Conservation (phyloP, 306 rosid species). For the Castanea mollissima region DNA sequence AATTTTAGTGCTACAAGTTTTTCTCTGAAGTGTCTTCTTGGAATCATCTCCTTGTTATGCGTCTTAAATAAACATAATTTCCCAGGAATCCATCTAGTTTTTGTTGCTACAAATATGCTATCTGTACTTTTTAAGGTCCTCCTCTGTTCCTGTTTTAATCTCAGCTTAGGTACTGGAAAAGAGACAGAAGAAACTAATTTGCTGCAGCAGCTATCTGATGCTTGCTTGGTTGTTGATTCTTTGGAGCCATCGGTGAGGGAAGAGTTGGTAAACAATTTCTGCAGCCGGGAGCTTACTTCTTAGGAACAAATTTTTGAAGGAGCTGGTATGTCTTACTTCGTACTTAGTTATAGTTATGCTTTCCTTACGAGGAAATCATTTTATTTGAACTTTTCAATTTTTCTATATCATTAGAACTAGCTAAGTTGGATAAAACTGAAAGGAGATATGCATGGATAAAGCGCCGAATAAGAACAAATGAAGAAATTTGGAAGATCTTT, state of each 20-base stretch:
- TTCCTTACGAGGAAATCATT: slow-evolving; percentile 10
- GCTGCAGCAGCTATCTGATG: slow-evolving; percentile 89
- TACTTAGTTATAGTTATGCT: slow-evolving; percentile 19
- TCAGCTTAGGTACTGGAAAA: slow-evolving; percentile 99
- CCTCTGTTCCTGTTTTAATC: slow-evolving; percentile 38
- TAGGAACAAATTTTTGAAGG: slow-evolving; percentile 99
- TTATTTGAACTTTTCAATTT: slow-evolving; percentile 17
- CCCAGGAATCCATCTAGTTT: slow-evolving; percentile 10
- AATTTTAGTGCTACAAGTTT: not conserved
- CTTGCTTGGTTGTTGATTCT: slow-evolving; percentile 97
- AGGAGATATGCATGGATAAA: slow-evolving; percentile 99
- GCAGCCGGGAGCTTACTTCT: slow-evolving; percentile 93
- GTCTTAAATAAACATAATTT: not conserved
- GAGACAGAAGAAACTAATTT: slow-evolving; percentile 92
- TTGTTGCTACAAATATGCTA: slow-evolving; percentile 1
- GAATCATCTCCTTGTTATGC: not conserved
- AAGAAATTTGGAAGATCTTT: slow-evolving; percentile 95
- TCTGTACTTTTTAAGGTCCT: slow-evolving; percentile 29
- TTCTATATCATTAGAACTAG: slow-evolving; percentile 57
- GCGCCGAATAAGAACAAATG: slow-evolving; percentile 97
- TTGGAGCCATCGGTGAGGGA: slow-evolving; percentile 97
- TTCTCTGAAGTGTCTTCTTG: not conserved
- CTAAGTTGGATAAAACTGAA: slow-evolving; percentile 96
- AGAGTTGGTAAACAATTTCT: slow-evolving; percentile 93
- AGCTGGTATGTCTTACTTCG: slow-evolving; percentile 66